Evolutionary conservation across 2,329 filamentous ascomycete species (phyloP).

Genomic region (Fusarium chlamydosporum): DNA sequence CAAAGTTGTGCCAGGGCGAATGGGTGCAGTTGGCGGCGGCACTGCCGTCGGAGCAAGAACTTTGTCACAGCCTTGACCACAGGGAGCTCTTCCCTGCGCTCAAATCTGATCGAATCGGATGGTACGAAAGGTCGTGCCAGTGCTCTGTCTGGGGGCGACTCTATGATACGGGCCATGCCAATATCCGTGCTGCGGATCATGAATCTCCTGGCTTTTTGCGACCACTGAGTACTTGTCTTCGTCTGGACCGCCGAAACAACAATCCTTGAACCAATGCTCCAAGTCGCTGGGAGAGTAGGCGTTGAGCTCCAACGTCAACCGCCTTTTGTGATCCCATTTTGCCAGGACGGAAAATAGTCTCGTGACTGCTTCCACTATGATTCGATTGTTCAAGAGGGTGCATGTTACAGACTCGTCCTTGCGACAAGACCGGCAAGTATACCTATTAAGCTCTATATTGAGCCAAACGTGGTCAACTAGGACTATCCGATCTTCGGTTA

Average conservation of each 20-base stretch:
- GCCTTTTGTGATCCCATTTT: slow-evolving; percentile 4
- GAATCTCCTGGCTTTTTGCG: neutral
- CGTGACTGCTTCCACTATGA: slow-evolving; percentile 7
- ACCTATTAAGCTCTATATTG: slow-evolving; percentile 31
- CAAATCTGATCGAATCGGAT: neutral
- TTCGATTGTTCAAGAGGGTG: neutral
- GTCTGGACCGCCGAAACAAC: slow-evolving; percentile 29
- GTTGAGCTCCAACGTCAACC: slow-evolving; percentile 19
- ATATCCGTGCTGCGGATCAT: slow-evolving; percentile 29
- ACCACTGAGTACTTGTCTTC: neutral
- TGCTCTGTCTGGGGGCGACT: neutral
- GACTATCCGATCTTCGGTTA: neutral
- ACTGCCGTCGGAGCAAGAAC: slow-evolving; percentile 29
- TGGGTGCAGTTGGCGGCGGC: slow-evolving; percentile 24
- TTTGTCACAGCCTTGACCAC: slow-evolving; percentile 23
- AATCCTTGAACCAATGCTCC: slow-evolving; percentile 34
- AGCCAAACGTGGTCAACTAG: slow-evolving; percentile 27
- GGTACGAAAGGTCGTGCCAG: slow-evolving; percentile 15
- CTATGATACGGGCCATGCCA: neutral
- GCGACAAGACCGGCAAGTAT: slow-evolving; percentile 19
- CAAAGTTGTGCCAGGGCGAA: slow-evolving; percentile 8
- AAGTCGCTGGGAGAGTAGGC: slow-evolving; percentile 35
- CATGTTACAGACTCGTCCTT: neutral
- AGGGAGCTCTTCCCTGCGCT: neutral
- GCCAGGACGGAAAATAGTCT: slow-evolving; percentile 23